phyloP scores from a whole-genome alignment of 768 basidiomycete genomes.

The Macrolepiota albuminosa region DNA sequence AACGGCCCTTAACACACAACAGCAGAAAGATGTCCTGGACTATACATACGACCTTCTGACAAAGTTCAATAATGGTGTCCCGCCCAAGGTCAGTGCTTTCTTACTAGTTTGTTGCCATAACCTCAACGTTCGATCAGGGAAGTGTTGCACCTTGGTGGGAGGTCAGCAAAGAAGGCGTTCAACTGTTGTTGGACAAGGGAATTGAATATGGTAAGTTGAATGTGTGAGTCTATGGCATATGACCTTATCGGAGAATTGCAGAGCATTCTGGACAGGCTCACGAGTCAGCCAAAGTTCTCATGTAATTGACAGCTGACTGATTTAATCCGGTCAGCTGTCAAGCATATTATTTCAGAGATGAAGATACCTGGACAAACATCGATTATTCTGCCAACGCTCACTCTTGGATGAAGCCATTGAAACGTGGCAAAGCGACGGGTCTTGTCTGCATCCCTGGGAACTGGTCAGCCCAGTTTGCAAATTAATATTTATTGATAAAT shows the following conservation, averaged over 20 bases:
- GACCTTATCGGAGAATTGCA: neutral
- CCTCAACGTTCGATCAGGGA: slow-evolving; percentile 25
- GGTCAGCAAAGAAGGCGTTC: slow-evolving; percentile 59
- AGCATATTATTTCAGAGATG: slow-evolving; percentile 63
- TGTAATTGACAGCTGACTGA: neutral
- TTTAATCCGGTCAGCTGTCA: slow-evolving; percentile 35
- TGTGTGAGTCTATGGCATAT: neutral
- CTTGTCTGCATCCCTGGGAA: slow-evolving; percentile 59
- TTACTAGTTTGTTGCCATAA: neutral
- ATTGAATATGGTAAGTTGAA: slow-evolving; percentile 59
- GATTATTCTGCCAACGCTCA: slow-evolving; percentile 53
- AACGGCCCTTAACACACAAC: slow-evolving; percentile 49
- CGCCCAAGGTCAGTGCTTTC: slow-evolving; percentile 36
- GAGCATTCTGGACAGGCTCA: slow-evolving; percentile 13
- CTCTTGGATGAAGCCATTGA: slow-evolving; percentile 73
- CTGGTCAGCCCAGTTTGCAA: slow-evolving; percentile 38
- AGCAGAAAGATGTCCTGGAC: slow-evolving; percentile 69
- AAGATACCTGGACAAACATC: slow-evolving; percentile 72
- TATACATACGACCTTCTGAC: slow-evolving; percentile 63
- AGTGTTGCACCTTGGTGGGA: slow-evolving; percentile 83
- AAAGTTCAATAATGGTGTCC: slow-evolving; percentile 54
- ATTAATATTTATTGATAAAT: no score
- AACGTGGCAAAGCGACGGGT: slow-evolving; percentile 58
- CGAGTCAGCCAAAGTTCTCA: slow-evolving; percentile 10
- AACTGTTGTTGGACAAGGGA: slow-evolving; percentile 63